Conservation (phyloP, 2,329 filamentous ascomycete genomes). For the Diaporthe sp. region DNA sequence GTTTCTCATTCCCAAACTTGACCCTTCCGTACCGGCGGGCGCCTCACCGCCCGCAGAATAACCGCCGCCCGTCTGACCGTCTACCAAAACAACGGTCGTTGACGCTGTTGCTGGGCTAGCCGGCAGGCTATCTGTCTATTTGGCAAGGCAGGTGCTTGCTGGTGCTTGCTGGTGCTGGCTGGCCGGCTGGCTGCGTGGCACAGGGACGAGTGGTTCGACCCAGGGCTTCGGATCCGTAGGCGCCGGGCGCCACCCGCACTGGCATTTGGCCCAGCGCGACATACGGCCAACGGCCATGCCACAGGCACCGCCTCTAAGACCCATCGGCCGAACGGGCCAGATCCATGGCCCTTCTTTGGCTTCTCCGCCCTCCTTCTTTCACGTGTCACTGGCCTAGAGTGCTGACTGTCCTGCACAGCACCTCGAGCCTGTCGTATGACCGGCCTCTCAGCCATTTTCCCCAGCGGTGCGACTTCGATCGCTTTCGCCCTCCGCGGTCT, state of each 20-base stretch:
- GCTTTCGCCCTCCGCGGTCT: background rate
- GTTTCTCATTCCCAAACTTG: slow-evolving; percentile 3
- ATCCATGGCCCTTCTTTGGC: background rate
- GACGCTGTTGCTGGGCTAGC: slow-evolving; percentile 6
- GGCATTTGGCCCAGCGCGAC: slow-evolving; percentile 9
- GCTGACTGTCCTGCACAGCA: slow-evolving; percentile 13
- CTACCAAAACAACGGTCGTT: slow-evolving; percentile 1
- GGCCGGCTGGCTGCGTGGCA: background rate
- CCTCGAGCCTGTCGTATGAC: slow-evolving; percentile 15
- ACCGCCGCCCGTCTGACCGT: slow-evolving; percentile 20
- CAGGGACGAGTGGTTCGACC: slow-evolving; percentile 9
- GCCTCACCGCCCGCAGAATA: background rate
- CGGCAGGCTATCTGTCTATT: slow-evolving; percentile 3
- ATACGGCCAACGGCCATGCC: slow-evolving; percentile 12
- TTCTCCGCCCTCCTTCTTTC: slow-evolving; percentile 6
- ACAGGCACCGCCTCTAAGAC: background rate
- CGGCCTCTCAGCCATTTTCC: slow-evolving; percentile 20
- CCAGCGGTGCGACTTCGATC: slow-evolving; percentile 12
- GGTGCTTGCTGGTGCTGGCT: too few species aligned
- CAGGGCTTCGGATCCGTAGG: slow-evolving; percentile 26
- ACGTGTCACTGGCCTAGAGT: background rate
- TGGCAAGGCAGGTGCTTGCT: background rate
- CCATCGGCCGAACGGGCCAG: slow-evolving; percentile 10
- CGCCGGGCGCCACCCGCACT: slow-evolving; percentile 23
- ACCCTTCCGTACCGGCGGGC: background rate